phyloP scores from a whole-genome alignment of 768 basidiomycete species.

The Lentinula guzmanii region DNA sequence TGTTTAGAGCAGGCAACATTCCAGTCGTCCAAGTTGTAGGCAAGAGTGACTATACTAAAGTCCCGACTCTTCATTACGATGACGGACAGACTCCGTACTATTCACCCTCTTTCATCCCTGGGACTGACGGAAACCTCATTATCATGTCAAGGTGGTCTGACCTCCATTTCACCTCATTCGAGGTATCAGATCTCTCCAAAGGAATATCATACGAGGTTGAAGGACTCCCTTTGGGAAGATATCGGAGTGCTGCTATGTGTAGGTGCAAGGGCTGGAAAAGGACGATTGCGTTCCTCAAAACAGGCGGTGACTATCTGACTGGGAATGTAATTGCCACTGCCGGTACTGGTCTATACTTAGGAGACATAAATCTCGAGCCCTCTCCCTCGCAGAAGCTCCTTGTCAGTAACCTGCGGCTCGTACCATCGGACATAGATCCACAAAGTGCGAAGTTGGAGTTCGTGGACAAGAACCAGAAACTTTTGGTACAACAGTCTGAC shows the following conservation, averaged over 20 bases:
- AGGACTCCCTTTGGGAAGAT: conserved; percentile 60
- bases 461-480: conserved; percentile 41
- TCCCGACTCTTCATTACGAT: conserved; percentile 43
- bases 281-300: conserved; percentile 59
- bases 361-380: conserved; percentile 46
- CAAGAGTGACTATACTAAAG: conserved; percentile 23
- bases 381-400: conserved; percentile 23
- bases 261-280: conserved; percentile 34
- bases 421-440: conserved; percentile 45
- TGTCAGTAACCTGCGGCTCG: conserved; percentile 41
- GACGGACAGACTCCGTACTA: conserved; percentile 46
- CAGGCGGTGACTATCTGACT: conserved; percentile 50
- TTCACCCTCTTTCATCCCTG: conserved; percentile 61
- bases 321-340: conserved; percentile 64
- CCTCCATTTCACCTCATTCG: conserved; percentile 53
- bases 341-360: conserved; percentile 58
- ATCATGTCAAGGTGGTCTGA: conserved; percentile 71
- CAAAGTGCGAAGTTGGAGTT: conserved; percentile 49
- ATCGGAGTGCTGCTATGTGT: conserved; percentile 54
- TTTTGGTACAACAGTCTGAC: conserved; percentile 54
- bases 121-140: conserved; percentile 36
- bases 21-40: conserved; percentile 44
- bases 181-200: conserved; percentile 49
- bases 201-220: conserved; percentile 41
- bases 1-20: conserved; percentile 65